A percentile compares a stretch with the other conserved stretches of the same genome.
phyloP scores from a whole-genome alignment of 306 rosid species.

The Ziziphus jujuba region DNA sequence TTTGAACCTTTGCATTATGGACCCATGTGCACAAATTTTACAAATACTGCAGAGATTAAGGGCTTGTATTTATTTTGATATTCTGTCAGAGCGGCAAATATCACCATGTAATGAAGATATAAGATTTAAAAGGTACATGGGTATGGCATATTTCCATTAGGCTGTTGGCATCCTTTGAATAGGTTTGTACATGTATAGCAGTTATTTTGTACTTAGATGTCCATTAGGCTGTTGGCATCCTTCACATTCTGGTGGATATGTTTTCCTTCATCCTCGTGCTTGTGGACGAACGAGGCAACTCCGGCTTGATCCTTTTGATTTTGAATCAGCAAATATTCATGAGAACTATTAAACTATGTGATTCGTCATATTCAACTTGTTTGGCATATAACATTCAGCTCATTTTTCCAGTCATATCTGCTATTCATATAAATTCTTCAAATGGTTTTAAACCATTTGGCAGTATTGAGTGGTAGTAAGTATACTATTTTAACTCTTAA shows the following conservation, averaged over 20 bases:
- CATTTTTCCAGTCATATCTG: no score
- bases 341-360: no score
- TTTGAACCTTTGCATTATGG: not conserved
- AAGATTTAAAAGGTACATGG: not conserved
- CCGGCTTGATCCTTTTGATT: constrained; percentile 84
- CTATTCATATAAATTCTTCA: no score
- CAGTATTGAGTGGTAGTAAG: no score
- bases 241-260: constrained; percentile 86
- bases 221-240: no score
- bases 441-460: no score
- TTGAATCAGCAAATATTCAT: constrained; percentile 71
- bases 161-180: not conserved
- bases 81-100: not conserved
- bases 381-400: no score
- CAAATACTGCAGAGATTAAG: no score
- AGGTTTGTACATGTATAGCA: not conserved
- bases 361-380: no score
- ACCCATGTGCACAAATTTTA: not conserved
- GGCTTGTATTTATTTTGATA: not conserved
- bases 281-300: constrained; percentile 81
- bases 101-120: not conserved
- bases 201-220: not conserved
- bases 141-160: not conserved
- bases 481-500: no score
- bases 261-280: constrained; percentile 86